Base-by-base conservation (phyloP, 495 filamentous ascomycete species). In the Penicillium ochrochloron region DNA sequence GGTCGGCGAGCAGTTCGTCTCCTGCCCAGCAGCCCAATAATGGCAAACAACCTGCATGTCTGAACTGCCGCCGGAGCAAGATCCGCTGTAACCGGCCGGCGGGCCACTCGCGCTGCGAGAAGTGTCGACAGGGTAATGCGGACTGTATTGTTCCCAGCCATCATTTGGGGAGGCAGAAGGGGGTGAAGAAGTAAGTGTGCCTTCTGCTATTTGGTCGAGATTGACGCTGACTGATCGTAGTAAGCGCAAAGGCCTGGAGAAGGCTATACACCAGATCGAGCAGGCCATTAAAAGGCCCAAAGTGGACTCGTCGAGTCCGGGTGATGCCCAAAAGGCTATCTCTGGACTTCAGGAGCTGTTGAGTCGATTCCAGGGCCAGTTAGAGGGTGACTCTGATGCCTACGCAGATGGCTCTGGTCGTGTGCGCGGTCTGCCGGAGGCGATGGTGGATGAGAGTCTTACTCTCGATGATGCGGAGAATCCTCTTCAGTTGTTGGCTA, bases 391-490 rank as follows among this genome's bases (percentile, higher is more conserved):
- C 57, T 69, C 62, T 21, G 75, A 67, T 60, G 73, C 61, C 25
- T 66, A 64, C 34, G 72, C 60, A 27, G 78, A 69, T 66, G 68
- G 58, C 64, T 64, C 48, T 50, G 76, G 67, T 53, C 73, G 56
- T 62, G 60, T 35, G 60, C 76, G 51, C 60, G 71, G 37, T 64
- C 59, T 57, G 65, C 70, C 54, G 39, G 75, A 68, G 48, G 69
- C 57, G 42, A 72, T 59, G 57, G 65, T 59, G 31, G 80, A 83
- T 15, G 84, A 88, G 23, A 76, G 79, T 41, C 78, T 90, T 14
- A 83, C 85, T 27, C 70, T 92, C 6, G 89, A 90, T 63, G 89
- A 91, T 75, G 89, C 89, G 19, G 89, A 92, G 66, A 92, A 92
- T 62, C 89, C 89, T 0, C 74, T 92, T 11, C 89, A 92, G 68